Evolutionary conservation across 2,329 filamentous ascomycete genomes (phyloP).

Genomic region (Fusarium ambrosium): DNA sequence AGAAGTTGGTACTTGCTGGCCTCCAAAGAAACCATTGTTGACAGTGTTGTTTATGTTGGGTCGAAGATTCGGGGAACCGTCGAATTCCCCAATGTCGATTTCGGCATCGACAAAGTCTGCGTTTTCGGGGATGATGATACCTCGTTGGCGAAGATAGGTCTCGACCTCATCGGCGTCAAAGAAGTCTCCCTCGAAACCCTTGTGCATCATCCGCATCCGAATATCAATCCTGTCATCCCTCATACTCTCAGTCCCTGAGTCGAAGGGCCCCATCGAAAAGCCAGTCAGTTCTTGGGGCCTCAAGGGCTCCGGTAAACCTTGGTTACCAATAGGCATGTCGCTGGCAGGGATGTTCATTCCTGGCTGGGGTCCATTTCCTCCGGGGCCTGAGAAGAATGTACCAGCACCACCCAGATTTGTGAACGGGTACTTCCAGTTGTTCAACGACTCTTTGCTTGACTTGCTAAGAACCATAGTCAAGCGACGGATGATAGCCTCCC

Average conservation of each 20-base stretch:
- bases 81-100: slow-evolving; percentile 61
- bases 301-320: slow-evolving; percentile 48
- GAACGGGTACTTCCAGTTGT: slow-evolving; percentile 72
- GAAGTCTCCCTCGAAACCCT: slow-evolving; percentile 80
- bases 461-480: slow-evolving; percentile 53
- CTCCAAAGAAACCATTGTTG: slow-evolving; percentile 30
- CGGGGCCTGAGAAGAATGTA: slow-evolving; percentile 66
- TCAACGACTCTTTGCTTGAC: slow-evolving; percentile 60
- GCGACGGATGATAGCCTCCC: slow-evolving; percentile 61
- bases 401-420: slow-evolving; percentile 77
- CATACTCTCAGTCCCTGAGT: slow-evolving; percentile 53
- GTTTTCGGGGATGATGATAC: slow-evolving; percentile 72
- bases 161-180: slow-evolving; percentile 84
- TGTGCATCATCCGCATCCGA: slow-evolving; percentile 66
- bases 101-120: slow-evolving; percentile 73
- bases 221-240: slow-evolving; percentile 60
- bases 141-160: slow-evolving; percentile 75
- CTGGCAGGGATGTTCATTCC: neutral
- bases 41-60: neutral
- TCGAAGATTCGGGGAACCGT: slow-evolving; percentile 21
- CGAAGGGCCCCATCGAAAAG: slow-evolving; percentile 64
- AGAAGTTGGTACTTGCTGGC: neutral
- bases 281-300: slow-evolving; percentile 45
- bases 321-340: slow-evolving; percentile 52
- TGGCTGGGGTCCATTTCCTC: slow-evolving; percentile 2